Base-by-base conservation (phyloP, 495 filamentous ascomycete genomes). In the Immersiella caudata region DNA sequence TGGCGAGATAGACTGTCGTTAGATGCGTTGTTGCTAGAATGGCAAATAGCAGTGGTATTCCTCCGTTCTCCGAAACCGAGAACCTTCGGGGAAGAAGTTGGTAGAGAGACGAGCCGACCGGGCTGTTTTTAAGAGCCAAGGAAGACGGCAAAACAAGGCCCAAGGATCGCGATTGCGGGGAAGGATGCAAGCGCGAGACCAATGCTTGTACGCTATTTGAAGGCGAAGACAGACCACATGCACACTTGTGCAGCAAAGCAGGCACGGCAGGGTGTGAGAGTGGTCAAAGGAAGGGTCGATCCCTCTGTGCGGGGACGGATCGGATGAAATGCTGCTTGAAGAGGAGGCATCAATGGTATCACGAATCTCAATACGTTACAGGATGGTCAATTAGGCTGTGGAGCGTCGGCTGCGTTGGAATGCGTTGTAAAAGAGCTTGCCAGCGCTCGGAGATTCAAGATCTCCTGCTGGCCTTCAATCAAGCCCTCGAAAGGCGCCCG, bases 1-100 rank as follows among this genome's bases (percentile, higher is more conserved):
- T 83, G 6, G 70, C 54, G 63, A 60, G 51, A 12, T 18, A 12
- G 14, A 12, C 40, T 46, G 29, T 33, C 8, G 3, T 33, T 8
- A 14, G 11, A n/a, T n/a, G n/a, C n/a, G n/a, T n/a, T n/a, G n/a
- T n/a, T 14, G 40, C 40, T 46, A 8, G 40, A 46, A 46, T 46
- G 11, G 40, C 9, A 18, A 46, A 46, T 18, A 5, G 4, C 11
- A 18, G 40, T 14, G 40, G 40, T 46, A 12, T 46, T 46, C 5
- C 40, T 46, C 40, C 14, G 40, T 14, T 46, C 11, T 46, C 40
- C 40, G 14, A 46, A 14, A 2, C 2, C 40, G 16, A 46, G 40
- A 46, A 6, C 11, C 11, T 46, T 46, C 16, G 40, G 40, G 40
- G 40, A 46, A 46, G 11, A 46, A 6, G 40, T 46, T 18, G 9